Evolutionary conservation across 2,329 filamentous ascomycete species (phyloP).

Genomic region (Aspergillus ruber): DNA sequence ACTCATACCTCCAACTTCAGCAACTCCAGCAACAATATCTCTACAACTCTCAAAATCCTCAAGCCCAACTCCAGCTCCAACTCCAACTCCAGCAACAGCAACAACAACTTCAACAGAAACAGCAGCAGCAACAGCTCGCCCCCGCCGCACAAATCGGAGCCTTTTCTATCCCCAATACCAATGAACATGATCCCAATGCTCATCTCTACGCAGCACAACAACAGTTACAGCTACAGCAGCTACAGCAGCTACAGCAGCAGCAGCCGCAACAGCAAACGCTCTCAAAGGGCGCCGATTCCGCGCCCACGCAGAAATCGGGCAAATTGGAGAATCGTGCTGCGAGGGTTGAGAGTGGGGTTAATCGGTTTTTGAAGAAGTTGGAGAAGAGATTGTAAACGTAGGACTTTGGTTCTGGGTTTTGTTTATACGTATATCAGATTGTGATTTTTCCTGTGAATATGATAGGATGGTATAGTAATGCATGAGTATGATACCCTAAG

Average conservation of each 20-base stretch:
- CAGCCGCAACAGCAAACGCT: conserved; percentile 26
- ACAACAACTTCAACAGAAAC: conserved; percentile 12
- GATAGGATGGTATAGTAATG: too few relatives aligned
- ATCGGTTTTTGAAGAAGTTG: conserved; percentile 40
- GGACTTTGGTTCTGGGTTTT: neutral
- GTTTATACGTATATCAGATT: neutral
- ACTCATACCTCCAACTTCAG: neutral
- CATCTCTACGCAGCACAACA: conserved; percentile 37
- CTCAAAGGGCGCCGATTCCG: too few relatives aligned
- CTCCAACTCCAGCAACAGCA: conserved; percentile 10
- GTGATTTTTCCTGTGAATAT: too few relatives aligned
- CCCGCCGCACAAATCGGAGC: conserved; percentile 10
- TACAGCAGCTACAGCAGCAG: conserved; percentile 30
- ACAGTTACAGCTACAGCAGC: conserved; percentile 27
- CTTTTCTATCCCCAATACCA: conserved; percentile 13
- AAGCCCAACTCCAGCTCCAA: neutral
- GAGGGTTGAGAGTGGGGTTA: conserved; percentile 38
- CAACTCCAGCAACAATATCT: neutral
- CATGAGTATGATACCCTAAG: too few relatives aligned
- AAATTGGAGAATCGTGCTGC: conserved; percentile 33
- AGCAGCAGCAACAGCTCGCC: conserved; percentile 11
- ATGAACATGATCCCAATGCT: conserved; percentile 39
- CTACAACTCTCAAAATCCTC: neutral
- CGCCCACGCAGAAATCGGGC: conserved; percentile 23
- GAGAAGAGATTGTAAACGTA: conserved; percentile 32